These are phyloP conservation scores for Vaccinium darrowii DNA, from an alignment of 148 eudicot species.

Conservation along the genomic window DNA sequence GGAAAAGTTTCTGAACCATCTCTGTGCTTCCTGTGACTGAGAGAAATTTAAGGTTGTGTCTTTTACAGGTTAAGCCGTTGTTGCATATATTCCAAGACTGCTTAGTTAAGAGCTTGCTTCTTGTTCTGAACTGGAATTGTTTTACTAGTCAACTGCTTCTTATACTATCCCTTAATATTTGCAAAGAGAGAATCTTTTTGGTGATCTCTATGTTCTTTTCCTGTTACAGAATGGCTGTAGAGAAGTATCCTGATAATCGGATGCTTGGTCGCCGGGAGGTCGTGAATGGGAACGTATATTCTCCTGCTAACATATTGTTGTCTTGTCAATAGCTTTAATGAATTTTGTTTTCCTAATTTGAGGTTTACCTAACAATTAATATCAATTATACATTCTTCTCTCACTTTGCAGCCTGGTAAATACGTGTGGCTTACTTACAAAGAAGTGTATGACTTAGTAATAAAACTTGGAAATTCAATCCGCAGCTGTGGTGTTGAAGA, in stretches of 20 bases:
- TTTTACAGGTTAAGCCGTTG: neutral
- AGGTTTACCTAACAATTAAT: neutral
- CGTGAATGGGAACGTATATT: slow-evolving; percentile 75
- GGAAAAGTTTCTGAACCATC: slow-evolving; percentile 2
- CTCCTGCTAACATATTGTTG: neutral
- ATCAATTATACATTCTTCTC: slow-evolving; percentile 15
- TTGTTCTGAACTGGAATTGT: neutral
- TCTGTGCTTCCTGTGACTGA: slow-evolving; percentile 1
- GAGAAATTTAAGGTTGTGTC: neutral
- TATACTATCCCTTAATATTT: neutral
- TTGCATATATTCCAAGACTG: neutral
- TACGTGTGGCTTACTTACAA: slow-evolving; percentile 85
- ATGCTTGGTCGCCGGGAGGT: slow-evolving; percentile 75
- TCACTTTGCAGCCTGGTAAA: slow-evolving; percentile 66
- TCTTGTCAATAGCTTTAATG: neutral
- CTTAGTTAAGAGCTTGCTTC: neutral
- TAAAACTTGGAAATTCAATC: slow-evolving; percentile 81
- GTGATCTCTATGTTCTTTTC: slow-evolving; percentile 10
- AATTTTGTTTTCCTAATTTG: neutral
- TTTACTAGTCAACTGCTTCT: neutral
- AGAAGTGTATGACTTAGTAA: slow-evolving; percentile 72
- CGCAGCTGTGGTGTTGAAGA: slow-evolving; percentile 71
- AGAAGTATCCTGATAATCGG: slow-evolving; percentile 54
- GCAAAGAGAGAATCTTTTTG: neutral
- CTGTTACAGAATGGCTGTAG: slow-evolving; percentile 61